Percentiles rank a stretch among this genome's conserved stretches.
Conservation (phyloP, 1,284 basidiomycete genomes). For the Jaminaea rosea region DNA sequence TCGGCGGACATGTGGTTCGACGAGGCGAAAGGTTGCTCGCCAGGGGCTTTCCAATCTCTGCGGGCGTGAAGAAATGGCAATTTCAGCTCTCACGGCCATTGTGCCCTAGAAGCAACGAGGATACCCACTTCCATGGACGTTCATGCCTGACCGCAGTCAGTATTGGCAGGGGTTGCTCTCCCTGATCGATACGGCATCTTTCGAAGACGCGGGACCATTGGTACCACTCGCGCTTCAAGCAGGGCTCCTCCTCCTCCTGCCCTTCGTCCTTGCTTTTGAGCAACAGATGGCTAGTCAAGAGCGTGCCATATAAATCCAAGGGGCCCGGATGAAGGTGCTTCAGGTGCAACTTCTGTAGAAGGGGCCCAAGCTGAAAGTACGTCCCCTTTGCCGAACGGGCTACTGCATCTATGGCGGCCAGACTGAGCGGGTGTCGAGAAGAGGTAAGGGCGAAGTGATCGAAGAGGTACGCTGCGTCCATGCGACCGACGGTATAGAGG, state of each 20-base stretch:
- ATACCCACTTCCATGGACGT: no score
- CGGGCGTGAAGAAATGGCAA: no score
- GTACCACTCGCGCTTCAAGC: no score
- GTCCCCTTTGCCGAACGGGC: slow-evolving; percentile 30
- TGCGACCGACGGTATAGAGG: slow-evolving; percentile 30
- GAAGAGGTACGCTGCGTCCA: slow-evolving; percentile 22
- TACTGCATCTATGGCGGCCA: slow-evolving; percentile 33
- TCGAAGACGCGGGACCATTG: slow-evolving; percentile 39
- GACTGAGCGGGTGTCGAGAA: slow-evolving; percentile 43
- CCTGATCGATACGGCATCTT: slow-evolving; percentile 17
- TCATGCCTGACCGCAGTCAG: slow-evolving; percentile 39
- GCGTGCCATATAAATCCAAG: slow-evolving; percentile 44
- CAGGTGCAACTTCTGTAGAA: slow-evolving; percentile 31
- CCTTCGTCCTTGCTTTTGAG: no score
- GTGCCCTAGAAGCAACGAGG: no score
- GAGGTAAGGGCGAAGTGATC: slow-evolving; percentile 27
- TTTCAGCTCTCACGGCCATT: no score
- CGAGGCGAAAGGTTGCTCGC: no score
- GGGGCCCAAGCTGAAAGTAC: slow-evolving; percentile 38
- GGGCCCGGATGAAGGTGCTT: slow-evolving; percentile 33
- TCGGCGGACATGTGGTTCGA: no score
- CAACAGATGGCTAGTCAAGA: slow-evolving; percentile 34
- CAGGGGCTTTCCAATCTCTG: no score
- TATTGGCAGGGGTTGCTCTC: slow-evolving; percentile 30
- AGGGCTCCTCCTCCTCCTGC: no score